Evolutionary conservation across 1,284 basidiomycete species (phyloP), one percentile per base, ranked within the genome.

Genomic region (Moniliophthora roreri): DNA sequence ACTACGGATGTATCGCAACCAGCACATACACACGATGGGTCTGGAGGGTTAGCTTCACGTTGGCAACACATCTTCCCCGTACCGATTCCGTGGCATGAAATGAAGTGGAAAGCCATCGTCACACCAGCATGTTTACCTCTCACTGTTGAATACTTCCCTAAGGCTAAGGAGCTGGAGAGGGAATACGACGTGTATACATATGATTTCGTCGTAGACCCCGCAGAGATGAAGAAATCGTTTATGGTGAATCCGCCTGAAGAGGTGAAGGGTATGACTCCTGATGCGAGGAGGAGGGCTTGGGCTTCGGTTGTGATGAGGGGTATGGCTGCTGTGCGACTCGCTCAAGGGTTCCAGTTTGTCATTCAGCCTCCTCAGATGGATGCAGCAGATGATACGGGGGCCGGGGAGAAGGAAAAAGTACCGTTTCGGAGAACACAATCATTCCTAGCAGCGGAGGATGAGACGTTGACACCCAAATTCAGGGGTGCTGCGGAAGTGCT

Each of bases 311-410:
- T 97, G 23, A 91, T 98, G 87, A 82, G 89, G 28, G 94, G 93
- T 48, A 96, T 98, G 91, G 90, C 92, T 1, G 93, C 91, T 3
- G 88, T 98, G 51, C 80, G 96, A 13, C 79, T 99, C 7, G 85
- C 89, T 6, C 95, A 98, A 68, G 95, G 96, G n/a, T 99, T 98
- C 69, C 96, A 99, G 67, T 93, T 98, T 64, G 87, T 98, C 40
- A 75, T 89, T 26, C 72, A 75, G 58, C 70, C 81, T 21, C 62
- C 61, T 11, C 69, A 69, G 23, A 26, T 54, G 56, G 1, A 62
- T 64, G 1, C 58, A 59, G 10, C 54, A 52, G 15, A 71, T 73
- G 13, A 62, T 60, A 6, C 28, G 6, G 28, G 21, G 61, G 57
- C 20, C 62, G 63, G 8, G 53, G 55, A 6, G 56, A 63, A 11